phyloP scores from a whole-genome alignment of 306 rosid species.

The Trichosanthes cucumerina region DNA sequence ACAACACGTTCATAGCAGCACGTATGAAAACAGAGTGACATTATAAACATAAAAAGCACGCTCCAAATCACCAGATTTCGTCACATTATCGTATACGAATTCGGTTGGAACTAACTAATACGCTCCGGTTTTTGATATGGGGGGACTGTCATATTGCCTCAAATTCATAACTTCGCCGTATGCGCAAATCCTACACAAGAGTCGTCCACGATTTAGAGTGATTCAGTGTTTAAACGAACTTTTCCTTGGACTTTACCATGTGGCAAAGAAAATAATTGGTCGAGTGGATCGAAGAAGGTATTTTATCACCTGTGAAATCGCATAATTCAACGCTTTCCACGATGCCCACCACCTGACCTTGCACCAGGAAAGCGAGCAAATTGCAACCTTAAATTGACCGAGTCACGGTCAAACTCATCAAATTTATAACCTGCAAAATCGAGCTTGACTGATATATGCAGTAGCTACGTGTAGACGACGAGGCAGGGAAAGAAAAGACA shows the following conservation, averaged over 20 bases:
- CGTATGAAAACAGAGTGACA: background rate
- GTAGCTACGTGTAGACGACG: constrained; percentile 41
- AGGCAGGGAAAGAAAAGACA: constrained; percentile 38
- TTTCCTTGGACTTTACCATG: constrained; percentile 23
- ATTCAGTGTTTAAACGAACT: constrained; percentile 28
- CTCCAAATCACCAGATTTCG: constrained; percentile 29
- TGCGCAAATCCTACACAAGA: constrained; percentile 71
- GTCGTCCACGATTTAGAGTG: constrained; percentile 48
- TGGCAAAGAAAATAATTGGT: constrained; percentile 34
- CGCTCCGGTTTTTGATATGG: constrained; percentile 37
- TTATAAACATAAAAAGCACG: constrained; percentile 26
- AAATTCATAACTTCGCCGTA: constrained; percentile 40
- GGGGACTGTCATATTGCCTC: constrained; percentile 41
- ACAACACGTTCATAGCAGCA: constrained; percentile 1
- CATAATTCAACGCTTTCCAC: constrained; percentile 84
- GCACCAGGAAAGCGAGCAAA: constrained; percentile 99
- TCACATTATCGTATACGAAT: constrained; percentile 15
- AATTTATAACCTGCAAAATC: constrained; percentile 99
- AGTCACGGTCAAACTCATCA: constrained; percentile 91
- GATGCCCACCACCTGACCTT: constrained; percentile 90
- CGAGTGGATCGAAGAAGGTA: constrained; percentile 28
- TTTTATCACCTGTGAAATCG: constrained; percentile 59
- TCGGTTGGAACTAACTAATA: constrained; percentile 37
- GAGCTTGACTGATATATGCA: constrained; percentile 62
- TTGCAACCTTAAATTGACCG: constrained; percentile 88